Evolutionary conservation across 495 filamentous ascomycete species (phyloP).

Genomic region (Penicillium riverlandense): DNA sequence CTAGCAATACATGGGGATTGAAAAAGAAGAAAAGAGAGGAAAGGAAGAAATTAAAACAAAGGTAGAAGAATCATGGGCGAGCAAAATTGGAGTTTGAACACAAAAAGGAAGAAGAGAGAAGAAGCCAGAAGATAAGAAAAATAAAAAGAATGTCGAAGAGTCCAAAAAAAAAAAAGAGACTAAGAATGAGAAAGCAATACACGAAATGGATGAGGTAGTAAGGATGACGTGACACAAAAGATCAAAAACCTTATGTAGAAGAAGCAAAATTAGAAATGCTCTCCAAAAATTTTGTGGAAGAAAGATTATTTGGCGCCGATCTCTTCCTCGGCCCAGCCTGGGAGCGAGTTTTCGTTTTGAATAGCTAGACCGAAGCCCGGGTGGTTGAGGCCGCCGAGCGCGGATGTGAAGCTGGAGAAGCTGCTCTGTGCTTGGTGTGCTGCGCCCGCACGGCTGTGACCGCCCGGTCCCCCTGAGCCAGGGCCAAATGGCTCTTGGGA

Average conservation of each 20-base stretch:
- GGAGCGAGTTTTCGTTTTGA: constrained; percentile 55
- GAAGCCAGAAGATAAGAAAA: constrained; percentile 8
- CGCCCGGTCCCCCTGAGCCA: constrained; percentile 26
- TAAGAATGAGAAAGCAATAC: constrained; percentile 20
- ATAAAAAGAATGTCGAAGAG: constrained; percentile 18
- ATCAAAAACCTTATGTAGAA: constrained; percentile 15
- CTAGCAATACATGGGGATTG: constrained; percentile 36
- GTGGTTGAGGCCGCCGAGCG: constrained; percentile 49
- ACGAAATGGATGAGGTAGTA: constrained; percentile 17
- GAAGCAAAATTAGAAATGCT: constrained; percentile 14
- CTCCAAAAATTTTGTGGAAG: constrained; percentile 6
- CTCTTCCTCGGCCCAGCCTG: constrained; percentile 62
- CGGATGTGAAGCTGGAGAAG: constrained; percentile 52
- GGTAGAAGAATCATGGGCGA: constrained; percentile 18
- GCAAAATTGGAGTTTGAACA: constrained; percentile 5
- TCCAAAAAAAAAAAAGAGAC: constrained; percentile 14
- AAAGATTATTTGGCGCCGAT: constrained; percentile 45
- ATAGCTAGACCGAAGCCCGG: constrained; percentile 56
- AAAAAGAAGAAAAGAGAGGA: constrained; percentile 19
- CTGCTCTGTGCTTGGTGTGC: constrained; percentile 48
- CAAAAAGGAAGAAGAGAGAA: constrained; percentile 2
- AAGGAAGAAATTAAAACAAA: constrained; percentile 25
- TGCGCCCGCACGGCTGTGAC: constrained; percentile 35
- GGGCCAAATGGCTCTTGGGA: constrained; percentile 53
- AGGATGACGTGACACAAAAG: constrained; percentile 6